These are phyloP conservation scores for Gossypium davidsonii DNA, from an alignment of 441 rosid genomes.

Conservation along the genomic window DNA sequence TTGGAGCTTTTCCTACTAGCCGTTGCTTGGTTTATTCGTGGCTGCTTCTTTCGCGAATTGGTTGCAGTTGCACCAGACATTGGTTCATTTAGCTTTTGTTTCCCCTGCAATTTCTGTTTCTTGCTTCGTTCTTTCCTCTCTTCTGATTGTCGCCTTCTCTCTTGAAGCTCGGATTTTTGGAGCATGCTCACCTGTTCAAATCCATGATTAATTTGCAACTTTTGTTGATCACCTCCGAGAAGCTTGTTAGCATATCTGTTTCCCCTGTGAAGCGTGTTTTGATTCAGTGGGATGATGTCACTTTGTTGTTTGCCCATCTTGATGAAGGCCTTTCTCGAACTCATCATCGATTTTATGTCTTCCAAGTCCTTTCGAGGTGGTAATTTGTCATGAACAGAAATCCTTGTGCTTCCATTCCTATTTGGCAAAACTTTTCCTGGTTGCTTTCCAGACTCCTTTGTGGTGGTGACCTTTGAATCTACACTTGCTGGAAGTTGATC, in stretches of 20 bases:
- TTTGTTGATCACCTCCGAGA: constrained; percentile 26
- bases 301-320: constrained; percentile 29
- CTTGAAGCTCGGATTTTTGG: constrained; percentile 23
- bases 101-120: constrained; percentile 35
- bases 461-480: constrained; percentile 23
- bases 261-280: constrained; percentile 27
- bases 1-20: constrained; percentile 26
- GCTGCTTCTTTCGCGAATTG: constrained; percentile 27
- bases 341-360: constrained; percentile 20
- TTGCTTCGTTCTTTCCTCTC: constrained; percentile 25
- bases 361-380: constrained; percentile 29
- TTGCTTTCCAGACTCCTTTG: constrained; percentile 30
- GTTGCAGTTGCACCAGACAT: constrained; percentile 17
- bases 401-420: constrained; percentile 23
- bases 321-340: constrained; percentile 15
- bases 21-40: constrained; percentile 25
- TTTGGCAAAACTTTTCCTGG: constrained; percentile 23
- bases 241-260: constrained; percentile 24
- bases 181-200: constrained; percentile 22
- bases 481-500: constrained; percentile 58
- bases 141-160: constrained; percentile 22
- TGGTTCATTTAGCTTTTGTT: constrained; percentile 28
- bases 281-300: constrained; percentile 15
- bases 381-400: constrained; percentile 25
- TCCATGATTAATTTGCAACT: constrained; percentile 19